A percentile compares a stretch with the other conserved stretches of the same genome.
Conservation (phyloP, 805 yeast genomes). For the Cyberlindnera galapagoensis region DNA sequence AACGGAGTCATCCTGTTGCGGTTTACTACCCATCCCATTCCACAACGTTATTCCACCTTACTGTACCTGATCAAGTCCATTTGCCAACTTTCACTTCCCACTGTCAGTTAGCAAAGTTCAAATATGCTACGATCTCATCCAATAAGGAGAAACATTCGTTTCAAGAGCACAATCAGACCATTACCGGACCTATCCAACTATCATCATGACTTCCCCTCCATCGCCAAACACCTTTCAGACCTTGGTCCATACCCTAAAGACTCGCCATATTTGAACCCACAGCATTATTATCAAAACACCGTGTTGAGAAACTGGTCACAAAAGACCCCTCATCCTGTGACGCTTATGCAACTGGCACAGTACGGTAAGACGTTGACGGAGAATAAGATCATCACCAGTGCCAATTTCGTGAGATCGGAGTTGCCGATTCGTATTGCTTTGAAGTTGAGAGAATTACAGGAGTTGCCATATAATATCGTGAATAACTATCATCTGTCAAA, state of each 20-base stretch:
- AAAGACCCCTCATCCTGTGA: conserved; percentile 79
- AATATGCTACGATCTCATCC: too few relatives aligned
- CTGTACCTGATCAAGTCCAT: too few relatives aligned
- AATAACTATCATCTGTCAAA: conserved; percentile 81
- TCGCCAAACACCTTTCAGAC: conserved; percentile 28
- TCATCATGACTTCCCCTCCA: conserved; percentile 28
- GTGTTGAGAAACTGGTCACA: conserved; percentile 56
- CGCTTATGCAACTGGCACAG: conserved; percentile 83
- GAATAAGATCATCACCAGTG: conserved; percentile 74
- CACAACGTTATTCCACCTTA: too few relatives aligned
- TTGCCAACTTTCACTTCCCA: too few relatives aligned
- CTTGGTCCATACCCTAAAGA: conserved; percentile 33
- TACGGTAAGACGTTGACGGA: conserved; percentile 75
- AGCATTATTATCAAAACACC: conserved; percentile 83
- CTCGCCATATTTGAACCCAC: conserved; percentile 46
- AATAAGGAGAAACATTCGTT: too few relatives aligned
- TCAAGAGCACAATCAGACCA: too few relatives aligned
- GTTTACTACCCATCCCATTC: too few relatives aligned
- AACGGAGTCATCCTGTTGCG: too few relatives aligned
- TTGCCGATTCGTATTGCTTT: conserved; percentile 79
- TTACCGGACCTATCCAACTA: conserved; percentile 32
- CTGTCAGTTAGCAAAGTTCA: too few relatives aligned
- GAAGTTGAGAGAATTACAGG: conserved; percentile 72
- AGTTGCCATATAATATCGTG: conserved; percentile 74
- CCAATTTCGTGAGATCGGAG: conserved; percentile 83